A percentile compares a stretch with the other conserved stretches of the same genome.
Conservation (phyloP, 2,329 filamentous ascomycete species). For the Albifimbria verrucaria region DNA sequence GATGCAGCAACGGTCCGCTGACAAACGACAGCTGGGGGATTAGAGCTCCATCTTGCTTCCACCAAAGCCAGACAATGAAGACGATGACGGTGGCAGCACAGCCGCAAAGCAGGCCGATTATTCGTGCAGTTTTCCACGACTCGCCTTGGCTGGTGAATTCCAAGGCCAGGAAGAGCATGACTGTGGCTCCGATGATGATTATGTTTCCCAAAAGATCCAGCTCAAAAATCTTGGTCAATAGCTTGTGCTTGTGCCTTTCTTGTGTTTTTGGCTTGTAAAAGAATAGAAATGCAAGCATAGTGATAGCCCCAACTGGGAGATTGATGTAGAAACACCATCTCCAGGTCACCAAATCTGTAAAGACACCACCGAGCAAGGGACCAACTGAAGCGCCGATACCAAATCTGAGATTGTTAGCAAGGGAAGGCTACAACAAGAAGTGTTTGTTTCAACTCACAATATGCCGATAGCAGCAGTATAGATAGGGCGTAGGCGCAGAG, state of each 20-base stretch:
- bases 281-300: background rate
- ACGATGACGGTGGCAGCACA: background rate
- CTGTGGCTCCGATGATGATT: background rate
- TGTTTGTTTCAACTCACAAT: background rate
- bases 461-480: slow-evolving; percentile 2
- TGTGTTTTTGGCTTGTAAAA: background rate
- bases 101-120: background rate
- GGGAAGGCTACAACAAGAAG: background rate
- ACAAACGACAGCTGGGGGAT: background rate
- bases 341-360: slow-evolving; percentile 14
- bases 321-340: slow-evolving; percentile 30
- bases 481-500: background rate
- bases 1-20: slow-evolving; percentile 1
- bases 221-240: background rate
- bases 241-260: background rate
- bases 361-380: slow-evolving; percentile 5
- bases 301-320: slow-evolving; percentile 19
- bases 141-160: background rate
- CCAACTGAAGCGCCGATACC: slow-evolving; percentile 2
- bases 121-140: background rate
- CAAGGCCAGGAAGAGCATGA: slow-evolving; percentile 2
- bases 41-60: slow-evolving; percentile 2
- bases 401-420: background rate
- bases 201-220: background rate
- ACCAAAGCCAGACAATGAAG: slow-evolving; percentile 1